These are phyloP conservation scores for Nicotiana attenuata DNA, from an alignment of 257 asterid species.

Conservation along the genomic window DNA sequence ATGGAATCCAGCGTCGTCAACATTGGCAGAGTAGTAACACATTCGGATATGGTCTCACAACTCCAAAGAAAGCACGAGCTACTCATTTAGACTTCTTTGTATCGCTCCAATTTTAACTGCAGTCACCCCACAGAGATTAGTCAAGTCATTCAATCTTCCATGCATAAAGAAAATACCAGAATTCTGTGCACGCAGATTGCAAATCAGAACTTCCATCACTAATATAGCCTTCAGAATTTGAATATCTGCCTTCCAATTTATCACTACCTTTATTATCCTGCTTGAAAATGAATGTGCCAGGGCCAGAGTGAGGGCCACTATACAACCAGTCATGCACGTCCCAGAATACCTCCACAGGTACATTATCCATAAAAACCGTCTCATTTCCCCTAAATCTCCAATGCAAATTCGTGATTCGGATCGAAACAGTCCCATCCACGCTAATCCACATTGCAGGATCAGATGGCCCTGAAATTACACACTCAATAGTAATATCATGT, in stretches of 20 bases:
- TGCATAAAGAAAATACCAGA: constrained; percentile 77
- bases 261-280: constrained; percentile 26
- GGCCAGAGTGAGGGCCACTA: constrained; percentile 30
- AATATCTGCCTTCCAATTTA: constrained; percentile 10
- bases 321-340: constrained; percentile 90
- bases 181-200: constrained; percentile 28
- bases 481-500: constrained; percentile 63
- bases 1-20: background rate
- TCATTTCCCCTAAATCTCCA: constrained; percentile 95
- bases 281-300: constrained; percentile 62
- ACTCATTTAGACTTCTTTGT: background rate
- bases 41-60: background rate
- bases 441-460: constrained; percentile 89
- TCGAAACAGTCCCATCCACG: constrained; percentile 59
- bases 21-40: background rate
- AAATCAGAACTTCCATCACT: constrained; percentile 16
- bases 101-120: background rate
- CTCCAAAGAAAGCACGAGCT: background rate
- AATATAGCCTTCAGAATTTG: constrained; percentile 8
- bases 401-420: constrained; percentile 59
- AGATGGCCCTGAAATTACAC: constrained; percentile 32
- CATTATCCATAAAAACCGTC: constrained; percentile 48
- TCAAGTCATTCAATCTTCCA: constrained; percentile 49
- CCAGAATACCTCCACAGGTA: constrained; percentile 67
- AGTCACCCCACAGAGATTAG: background rate